Base-by-base conservation (phyloP, 352 stramenopile species). In the Phytophthora sojae region DNA sequence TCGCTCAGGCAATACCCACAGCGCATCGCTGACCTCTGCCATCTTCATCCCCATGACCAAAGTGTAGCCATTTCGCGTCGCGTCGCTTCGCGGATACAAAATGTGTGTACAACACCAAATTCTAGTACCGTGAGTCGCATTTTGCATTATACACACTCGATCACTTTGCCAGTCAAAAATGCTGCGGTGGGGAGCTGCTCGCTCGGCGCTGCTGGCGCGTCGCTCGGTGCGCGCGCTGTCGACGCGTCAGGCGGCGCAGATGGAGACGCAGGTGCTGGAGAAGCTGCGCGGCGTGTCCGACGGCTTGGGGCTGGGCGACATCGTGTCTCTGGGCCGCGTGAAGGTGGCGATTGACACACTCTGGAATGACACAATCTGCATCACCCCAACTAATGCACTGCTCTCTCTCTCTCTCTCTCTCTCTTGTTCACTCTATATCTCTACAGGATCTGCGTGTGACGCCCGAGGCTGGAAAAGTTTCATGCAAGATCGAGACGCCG, bases 191-290 rank as follows among this genome's bases (percentile, higher is more conserved):
- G 44, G 51, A 73, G 64, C 61, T 57, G 19, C 45, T 35, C 49
- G 60, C 12, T 44, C 37, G 37, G 37, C 15, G 37, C 37, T 44
- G 45, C 44, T 59, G 50, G 57, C 67, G 56, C 55, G 63, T 30
- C 76, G 67, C 71, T 81, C 56, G 14, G 53, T 61, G 44, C 77
- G 83, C 56, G 64, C 69, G n/a, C 57, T 96, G 32, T 94, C 87
- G 54, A 83, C 82, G 58, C 87, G 89, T 21, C 83, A 86, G 37
- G 70, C 81, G 39, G 89, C 83, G 47, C 76, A 91, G 67, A 51
- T 95, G 57, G 89, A 96, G 75, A 90, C 79, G 56, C 76, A 95
- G 64, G 89, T 95, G 32, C 64, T 96, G 57, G 83, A 94, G 61
- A 80, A 82, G 54, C 70, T 96, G 54, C 85, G 86, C 29, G 61